Base-by-base conservation (phyloP, 441 rosid genomes). In the Eruca vesicaria region DNA sequence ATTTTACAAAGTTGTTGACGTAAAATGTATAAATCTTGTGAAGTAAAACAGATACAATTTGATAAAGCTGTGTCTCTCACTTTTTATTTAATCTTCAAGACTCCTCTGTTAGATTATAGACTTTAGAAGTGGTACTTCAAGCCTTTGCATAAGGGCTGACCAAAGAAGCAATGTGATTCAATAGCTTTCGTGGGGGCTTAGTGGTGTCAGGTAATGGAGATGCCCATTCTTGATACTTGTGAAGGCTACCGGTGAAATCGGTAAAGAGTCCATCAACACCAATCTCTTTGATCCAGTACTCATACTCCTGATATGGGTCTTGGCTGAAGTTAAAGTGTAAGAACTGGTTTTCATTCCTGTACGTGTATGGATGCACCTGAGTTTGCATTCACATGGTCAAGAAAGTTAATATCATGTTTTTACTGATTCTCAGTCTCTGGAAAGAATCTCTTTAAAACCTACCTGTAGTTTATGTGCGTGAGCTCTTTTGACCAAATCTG, bases 321-420 rank as follows among this genome's bases (percentile, higher is more conserved):
- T 90, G 88, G 84, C 86, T 86, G 69, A 93, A 93, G 83, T 89
- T 50, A 33, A 83, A 90, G 82, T 87, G 97, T 55, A 96, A 59
- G 78, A 56, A 93, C 26, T 0, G 0, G 79, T 86, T 76, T 83
- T 91, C 99, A 23, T 91, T 86, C 31, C 99, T 86, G 75, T 76
- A 96, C 8, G 98, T 93, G 86, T 96, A 93, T 0, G 98, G 94
- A 69, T 96, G 98, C 77, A 96, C 98, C 99, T 96, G 87, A 28
- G 63, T 68, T 73, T 68, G 74, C 10, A 78, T 62, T n/a, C 69
- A 66, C 59, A 77, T 23, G 26, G 5, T 15, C 57, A 77, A 28
- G 21, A 71, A 36, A 66, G 68, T 70, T 59, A 35, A 11, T 53
- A 72, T 6, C 65, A 31, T 53, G 61, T 43, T 45, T n/a, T 41